Base-by-base conservation (phyloP, 2,329 filamentous ascomycete genomes). In the Colletotrichum paranaense region DNA sequence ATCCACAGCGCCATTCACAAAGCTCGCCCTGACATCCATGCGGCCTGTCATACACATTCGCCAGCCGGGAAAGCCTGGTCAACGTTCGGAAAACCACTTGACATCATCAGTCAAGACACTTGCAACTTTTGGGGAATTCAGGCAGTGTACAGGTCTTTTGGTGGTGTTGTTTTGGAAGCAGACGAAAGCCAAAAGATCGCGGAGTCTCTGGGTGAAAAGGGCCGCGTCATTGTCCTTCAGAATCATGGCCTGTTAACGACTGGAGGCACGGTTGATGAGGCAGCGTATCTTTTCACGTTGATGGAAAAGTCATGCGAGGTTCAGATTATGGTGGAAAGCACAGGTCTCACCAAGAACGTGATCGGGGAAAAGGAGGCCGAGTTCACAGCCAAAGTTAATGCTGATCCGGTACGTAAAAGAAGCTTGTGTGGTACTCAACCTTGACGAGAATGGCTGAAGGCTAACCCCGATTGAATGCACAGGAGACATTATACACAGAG, bases 161-260 rank as follows among this genome's bases (percentile, higher is more conserved):
- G 90, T 4, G 91, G 91, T 4, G 86, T 92, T 1, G 91, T 92
- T 0, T 85, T 93, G 38, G 87, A 84, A 1, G 85, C 85, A n/a
- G 89, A 89, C 60, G 91, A 93, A 79, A 90, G 90, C 1, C 80
- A 85, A 52, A 84, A 86, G 26, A 86, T 93, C 60, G 91, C 90
- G 0, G 82, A 83, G 30, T 88, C 91, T 0, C 79, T 93, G 1
- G 92, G 91, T 0, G 76, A 78, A 0, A 80, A 84, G 0, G 86
- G 86, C 58, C 89, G 82, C 76, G 88, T 85, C 0, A 83, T 90
- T 69, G 89, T 93, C 35, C 80, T 93, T 32, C 83, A 89, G 62
- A 93, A 93, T 75, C 91, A 93, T 77, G 92, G 92, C 0, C 79
- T 93, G 14, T 78, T 93, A 56, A 92, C 90, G 0, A 89, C 91